Percentiles rank a stretch among this genome's conserved stretches.
Conservation (phyloP, 2,329 filamentous ascomycete species). For the Ophioceras dolichostomum region DNA sequence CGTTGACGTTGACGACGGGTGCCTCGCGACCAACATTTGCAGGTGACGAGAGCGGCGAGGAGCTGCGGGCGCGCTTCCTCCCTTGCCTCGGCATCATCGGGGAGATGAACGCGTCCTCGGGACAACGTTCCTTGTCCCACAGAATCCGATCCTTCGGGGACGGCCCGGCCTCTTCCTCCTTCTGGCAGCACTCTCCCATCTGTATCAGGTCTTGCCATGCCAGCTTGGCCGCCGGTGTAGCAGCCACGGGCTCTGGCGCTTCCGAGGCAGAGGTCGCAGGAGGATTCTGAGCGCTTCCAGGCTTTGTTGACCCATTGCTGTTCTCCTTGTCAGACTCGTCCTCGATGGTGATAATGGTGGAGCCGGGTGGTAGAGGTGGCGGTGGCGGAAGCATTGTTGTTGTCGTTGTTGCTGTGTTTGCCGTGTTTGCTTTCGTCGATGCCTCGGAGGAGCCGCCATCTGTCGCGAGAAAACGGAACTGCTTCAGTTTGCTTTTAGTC, state of each 20-base stretch:
- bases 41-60: constrained; percentile 61
- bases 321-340: constrained; percentile 7
- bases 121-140: constrained; percentile 43
- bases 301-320: no score
- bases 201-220: constrained; percentile 48
- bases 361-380: no score
- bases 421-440: constrained; percentile 1
- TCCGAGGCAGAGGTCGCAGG: no score
- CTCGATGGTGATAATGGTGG: constrained; percentile 5
- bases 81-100: constrained; percentile 37
- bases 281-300: neutral
- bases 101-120: constrained; percentile 26
- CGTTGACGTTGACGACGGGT: constrained; percentile 43
- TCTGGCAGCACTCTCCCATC: constrained; percentile 19
- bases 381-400: no score
- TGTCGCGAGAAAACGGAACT: constrained; percentile 35
- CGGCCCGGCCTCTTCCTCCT: constrained; percentile 30
- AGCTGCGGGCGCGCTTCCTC: constrained; percentile 61
- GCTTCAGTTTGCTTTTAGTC: constrained; percentile 48
- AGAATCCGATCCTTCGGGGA: constrained; percentile 50
- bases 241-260: no score
- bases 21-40: constrained; percentile 29
- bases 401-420: no score
- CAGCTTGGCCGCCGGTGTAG: constrained; percentile 40
- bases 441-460: constrained; percentile 15